phyloP scores from a whole-genome alignment of 1,139 yeast genomes.

The Geotrichum aggregatum region DNA sequence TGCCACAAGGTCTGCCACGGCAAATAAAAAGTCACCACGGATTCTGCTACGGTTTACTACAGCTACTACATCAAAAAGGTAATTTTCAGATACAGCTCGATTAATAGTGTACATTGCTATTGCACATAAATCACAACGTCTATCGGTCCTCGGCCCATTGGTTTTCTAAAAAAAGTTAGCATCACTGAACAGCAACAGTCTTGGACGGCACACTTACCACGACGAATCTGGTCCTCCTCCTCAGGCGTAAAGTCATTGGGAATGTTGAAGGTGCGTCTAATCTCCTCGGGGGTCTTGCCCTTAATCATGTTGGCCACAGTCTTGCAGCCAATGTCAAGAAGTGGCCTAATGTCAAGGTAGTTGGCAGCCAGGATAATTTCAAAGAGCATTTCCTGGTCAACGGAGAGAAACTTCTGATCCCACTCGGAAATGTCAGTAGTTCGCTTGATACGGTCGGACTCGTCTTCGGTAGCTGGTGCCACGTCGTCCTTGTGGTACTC shows the following conservation, averaged over 20 bases:
- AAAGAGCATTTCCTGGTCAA: slow-evolving; percentile 97
- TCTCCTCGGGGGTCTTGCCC: slow-evolving; percentile 93
- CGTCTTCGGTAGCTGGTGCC: slow-evolving; percentile 37
- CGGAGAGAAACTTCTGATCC: slow-evolving; percentile 94
- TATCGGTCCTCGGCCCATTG: slow-evolving; percentile 23
- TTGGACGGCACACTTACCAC: slow-evolving; percentile 70
- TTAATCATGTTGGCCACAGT: slow-evolving; percentile 98
- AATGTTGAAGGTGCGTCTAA: slow-evolving; percentile 91
- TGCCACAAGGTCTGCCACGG: no score
- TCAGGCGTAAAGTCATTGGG: slow-evolving; percentile 96
- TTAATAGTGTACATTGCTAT: no score
- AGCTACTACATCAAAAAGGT: no score
- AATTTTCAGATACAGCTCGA: no score
- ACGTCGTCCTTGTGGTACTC: slow-evolving; percentile 88
- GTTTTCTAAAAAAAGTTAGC: slow-evolving; percentile 14
- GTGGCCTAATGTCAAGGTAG: slow-evolving; percentile 86
- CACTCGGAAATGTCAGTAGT: slow-evolving; percentile 67
- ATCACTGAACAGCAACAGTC: slow-evolving; percentile 44
- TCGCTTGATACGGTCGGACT: slow-evolving; percentile 36
- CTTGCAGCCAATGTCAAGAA: slow-evolving; percentile 93
- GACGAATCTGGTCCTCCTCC: slow-evolving; percentile 94
- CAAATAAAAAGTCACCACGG: no score
- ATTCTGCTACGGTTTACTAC: no score
- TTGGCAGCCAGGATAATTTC: slow-evolving; percentile 96
- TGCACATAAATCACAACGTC: no score